phyloP scores from a whole-genome alignment of 2,329 filamentous ascomycete genomes.

The Cladophialophora psammophila region DNA sequence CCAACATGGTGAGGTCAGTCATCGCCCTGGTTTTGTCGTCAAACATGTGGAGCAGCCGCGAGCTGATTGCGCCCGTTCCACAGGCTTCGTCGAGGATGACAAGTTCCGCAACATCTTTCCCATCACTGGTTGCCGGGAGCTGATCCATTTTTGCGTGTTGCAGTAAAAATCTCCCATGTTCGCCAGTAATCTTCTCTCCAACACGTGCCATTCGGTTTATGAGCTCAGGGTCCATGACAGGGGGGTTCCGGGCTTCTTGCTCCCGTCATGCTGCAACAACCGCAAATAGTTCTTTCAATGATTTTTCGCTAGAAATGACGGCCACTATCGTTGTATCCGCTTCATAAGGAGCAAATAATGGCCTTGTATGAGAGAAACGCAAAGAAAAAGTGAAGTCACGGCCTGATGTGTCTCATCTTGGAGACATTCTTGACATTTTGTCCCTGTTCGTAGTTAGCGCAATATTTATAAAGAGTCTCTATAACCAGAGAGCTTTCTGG shows the following conservation, averaged over 20 bases:
- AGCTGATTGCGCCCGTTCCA: conserved; percentile 59
- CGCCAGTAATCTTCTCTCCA: conserved; percentile 5
- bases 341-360: background rate
- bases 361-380: background rate
- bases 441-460: background rate
- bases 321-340: too few relatives aligned
- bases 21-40: conserved; percentile 48
- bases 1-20: conserved; percentile 60
- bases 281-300: background rate
- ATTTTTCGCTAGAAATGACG: too few relatives aligned
- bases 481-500: background rate
- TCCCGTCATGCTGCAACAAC: background rate
- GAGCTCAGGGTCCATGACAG: background rate
- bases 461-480: background rate
- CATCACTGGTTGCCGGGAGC: background rate
- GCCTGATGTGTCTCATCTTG: background rate
- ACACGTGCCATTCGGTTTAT: background rate
- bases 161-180: background rate
- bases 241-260: background rate
- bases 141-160: conserved; percentile 2
- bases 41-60: conserved; percentile 54
- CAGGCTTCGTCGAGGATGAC: conserved; percentile 62
- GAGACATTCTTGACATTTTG: background rate
- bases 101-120: conserved; percentile 32
- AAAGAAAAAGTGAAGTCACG: background rate